These are phyloP conservation scores for Wallacemonas sp. DNA, from an alignment of 208 protist genomes.

Conservation along the genomic window DNA sequence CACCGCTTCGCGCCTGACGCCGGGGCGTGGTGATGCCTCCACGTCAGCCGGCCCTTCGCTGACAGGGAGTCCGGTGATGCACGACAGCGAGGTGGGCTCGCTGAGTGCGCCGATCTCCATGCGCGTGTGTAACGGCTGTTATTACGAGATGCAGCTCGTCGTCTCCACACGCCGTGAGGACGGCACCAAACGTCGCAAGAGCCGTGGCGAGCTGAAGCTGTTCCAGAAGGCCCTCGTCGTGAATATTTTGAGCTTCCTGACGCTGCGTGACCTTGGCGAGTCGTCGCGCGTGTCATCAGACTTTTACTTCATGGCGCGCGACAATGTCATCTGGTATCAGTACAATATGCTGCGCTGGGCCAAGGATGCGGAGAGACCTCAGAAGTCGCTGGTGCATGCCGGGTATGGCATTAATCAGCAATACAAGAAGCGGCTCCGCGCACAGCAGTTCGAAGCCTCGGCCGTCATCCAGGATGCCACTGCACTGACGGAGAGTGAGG, in stretches of 20 bases:
- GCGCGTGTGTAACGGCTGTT: constrained; percentile 61
- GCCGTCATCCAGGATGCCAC: constrained; percentile 40
- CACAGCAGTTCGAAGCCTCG: constrained; percentile 10
- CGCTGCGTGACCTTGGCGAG: constrained; percentile 48
- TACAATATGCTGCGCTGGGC: constrained; percentile 76
- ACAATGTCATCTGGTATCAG: constrained; percentile 88
- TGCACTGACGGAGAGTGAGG: constrained; percentile 51
- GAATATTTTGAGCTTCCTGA: constrained; percentile 69
- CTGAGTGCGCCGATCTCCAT: constrained; percentile 9
- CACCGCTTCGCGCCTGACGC: not conserved
- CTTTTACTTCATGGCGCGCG: constrained; percentile 84
- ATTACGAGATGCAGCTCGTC: constrained; percentile 85
- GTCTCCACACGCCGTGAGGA: constrained; percentile 60
- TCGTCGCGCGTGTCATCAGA: constrained; percentile 69
- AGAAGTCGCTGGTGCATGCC: constrained; percentile 21
- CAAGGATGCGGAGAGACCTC: constrained; percentile 37
- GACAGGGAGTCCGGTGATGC: not conserved
- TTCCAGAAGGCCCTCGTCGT: constrained; percentile 72
- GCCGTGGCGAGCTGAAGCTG: constrained; percentile 85
- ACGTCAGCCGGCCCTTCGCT: not conserved
- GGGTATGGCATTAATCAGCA: not conserved
- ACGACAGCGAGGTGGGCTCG: not conserved
- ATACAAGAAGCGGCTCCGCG: not conserved
- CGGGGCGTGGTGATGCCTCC: not conserved
- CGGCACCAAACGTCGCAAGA: constrained; percentile 62